Conservation (phyloP, 2,329 filamentous ascomycete species). For the Fusarium sp. region DNA sequence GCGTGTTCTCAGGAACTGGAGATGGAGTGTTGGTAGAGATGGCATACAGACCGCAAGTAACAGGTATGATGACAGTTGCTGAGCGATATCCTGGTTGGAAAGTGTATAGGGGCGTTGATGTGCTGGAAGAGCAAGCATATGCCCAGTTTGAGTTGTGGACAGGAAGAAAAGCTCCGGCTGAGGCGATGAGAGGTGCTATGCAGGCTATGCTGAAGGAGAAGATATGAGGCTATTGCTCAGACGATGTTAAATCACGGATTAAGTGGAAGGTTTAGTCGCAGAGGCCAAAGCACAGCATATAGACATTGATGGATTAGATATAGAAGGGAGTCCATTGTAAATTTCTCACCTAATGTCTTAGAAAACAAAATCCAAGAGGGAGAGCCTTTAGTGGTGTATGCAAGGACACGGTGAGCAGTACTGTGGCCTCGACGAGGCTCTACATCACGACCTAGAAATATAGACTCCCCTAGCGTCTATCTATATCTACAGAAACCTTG, state of each 20-base stretch:
- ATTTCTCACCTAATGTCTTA: no score
- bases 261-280: no score
- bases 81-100: background rate
- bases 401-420: no score
- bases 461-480: no score
- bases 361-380: no score
- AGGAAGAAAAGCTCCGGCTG: background rate
- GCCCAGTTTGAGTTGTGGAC: constrained; percentile 5
- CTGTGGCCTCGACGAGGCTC: background rate
- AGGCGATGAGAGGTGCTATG: background rate
- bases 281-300: background rate
- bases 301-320: background rate
- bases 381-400: no score
- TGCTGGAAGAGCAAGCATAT: constrained; percentile 5
- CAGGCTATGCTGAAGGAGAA: background rate
- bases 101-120: background rate
- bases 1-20: background rate
- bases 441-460: background rate
- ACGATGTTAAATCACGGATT: no score
- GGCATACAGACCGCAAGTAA: background rate
- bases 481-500: background rate
- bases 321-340: no score
- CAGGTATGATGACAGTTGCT: background rate
- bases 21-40: background rate
- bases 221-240: accelerated